Percentiles rank a stretch among this genome's conserved stretches.
phyloP scores from a whole-genome alignment of 352 stramenopile genomes.

The Pythium rishiriense region DNA sequence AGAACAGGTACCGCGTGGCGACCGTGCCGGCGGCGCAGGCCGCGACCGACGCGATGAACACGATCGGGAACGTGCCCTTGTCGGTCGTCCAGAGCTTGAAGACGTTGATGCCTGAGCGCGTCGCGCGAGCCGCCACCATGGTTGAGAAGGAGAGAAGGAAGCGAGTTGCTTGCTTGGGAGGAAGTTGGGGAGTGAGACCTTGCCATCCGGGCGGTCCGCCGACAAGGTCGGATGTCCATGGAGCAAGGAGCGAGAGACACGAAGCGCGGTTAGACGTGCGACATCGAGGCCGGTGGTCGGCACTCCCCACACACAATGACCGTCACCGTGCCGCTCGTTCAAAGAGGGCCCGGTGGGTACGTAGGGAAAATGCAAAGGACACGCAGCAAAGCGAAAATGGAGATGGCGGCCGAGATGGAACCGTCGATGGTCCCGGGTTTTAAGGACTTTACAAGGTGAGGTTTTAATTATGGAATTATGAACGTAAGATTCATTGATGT shows the following conservation, averaged over 20 bases:
- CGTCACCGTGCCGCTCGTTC: background rate
- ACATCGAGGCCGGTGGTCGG: background rate
- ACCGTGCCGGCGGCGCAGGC: constrained; percentile 35
- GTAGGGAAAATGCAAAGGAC: background rate
- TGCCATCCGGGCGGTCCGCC: background rate
- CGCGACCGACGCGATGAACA: constrained; percentile 44
- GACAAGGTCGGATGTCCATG: background rate
- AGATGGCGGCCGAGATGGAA: constrained; percentile 11
- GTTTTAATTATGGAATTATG: background rate
- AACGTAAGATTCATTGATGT: background rate
- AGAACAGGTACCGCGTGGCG: constrained; percentile 46
- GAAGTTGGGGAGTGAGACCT: constrained; percentile 28
- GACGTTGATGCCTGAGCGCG: constrained; percentile 37
- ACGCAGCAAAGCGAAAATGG: constrained; percentile 2
- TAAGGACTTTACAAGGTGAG: background rate
- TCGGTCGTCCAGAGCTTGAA: constrained; percentile 66
- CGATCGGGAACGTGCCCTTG: constrained; percentile 59
- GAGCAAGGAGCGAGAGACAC: constrained; percentile 22
- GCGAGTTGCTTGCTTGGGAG: constrained; percentile 16
- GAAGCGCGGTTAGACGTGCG: constrained; percentile 24
- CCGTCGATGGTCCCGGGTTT: background rate
- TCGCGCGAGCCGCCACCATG: constrained; percentile 30
- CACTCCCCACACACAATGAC: background rate
- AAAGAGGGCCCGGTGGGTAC: background rate
- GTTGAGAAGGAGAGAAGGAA: background rate